phyloP scores from a whole-genome alignment of 2,329 filamentous ascomycete genomes.

The Neophaeococcomyces aloes region DNA sequence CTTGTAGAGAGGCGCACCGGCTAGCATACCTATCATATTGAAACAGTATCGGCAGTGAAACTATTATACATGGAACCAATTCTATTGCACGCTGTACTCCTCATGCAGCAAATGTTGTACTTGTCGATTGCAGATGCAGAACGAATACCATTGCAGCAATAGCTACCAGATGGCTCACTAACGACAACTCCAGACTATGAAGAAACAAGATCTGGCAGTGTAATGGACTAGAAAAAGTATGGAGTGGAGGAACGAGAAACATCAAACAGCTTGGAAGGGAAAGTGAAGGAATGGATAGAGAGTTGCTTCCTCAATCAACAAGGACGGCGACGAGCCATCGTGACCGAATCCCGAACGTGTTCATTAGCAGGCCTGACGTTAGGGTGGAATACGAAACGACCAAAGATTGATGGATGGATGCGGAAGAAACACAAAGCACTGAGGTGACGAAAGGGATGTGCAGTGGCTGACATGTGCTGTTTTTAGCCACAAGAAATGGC shows the following conservation, averaged over 20 bases:
- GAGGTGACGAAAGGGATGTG: background rate
- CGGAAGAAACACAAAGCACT: background rate
- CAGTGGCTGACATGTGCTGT: background rate
- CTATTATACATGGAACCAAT: background rate
- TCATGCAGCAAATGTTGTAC: background rate
- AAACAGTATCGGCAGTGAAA: background rate
- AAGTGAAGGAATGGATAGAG: conserved; percentile 1
- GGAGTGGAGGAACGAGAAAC: conserved; percentile 3
- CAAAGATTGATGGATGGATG: background rate
- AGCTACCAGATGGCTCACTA: background rate
- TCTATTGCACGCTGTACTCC: too few relatives aligned
- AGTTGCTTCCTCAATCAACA: conserved; percentile 1
- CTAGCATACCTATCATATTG: conserved; percentile 11
- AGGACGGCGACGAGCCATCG: conserved; percentile 3
- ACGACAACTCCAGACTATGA: background rate
- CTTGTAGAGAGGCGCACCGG: background rate
- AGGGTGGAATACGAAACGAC: background rate
- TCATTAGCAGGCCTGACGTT: background rate
- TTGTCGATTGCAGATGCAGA: conserved; percentile 2
- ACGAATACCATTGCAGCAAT: conserved; percentile 6
- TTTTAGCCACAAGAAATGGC: background rate
- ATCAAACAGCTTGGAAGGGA: background rate
- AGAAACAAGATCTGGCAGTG: conserved; percentile 1
- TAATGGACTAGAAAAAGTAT: background rate
- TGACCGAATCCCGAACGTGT: background rate